phyloP scores from a whole-genome alignment of 108 stramenopile species.

The Cylindrotheca closterium region DNA sequence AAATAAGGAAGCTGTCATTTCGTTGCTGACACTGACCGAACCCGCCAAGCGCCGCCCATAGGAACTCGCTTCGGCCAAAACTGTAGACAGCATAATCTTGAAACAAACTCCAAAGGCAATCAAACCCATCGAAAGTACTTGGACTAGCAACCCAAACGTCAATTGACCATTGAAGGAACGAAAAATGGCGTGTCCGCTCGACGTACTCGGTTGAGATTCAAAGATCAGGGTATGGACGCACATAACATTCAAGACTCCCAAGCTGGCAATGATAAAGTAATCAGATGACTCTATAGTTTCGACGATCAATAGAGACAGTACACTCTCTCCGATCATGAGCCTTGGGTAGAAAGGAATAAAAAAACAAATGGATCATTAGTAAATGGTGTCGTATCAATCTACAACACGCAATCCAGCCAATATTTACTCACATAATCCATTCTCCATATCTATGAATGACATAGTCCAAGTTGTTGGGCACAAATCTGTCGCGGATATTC shows the following conservation, averaged over 20 bases:
- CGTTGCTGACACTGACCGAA: not conserved
- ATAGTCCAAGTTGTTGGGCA: constrained; percentile 57
- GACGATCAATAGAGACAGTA: constrained; percentile 51
- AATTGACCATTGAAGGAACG: constrained; percentile 8
- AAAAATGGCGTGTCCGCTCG: constrained; percentile 37
- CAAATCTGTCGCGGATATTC: constrained; percentile 1
- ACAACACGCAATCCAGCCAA: not conserved
- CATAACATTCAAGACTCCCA: constrained; percentile 32
- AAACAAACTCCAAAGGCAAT: constrained; percentile 18
- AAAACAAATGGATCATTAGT: not conserved
- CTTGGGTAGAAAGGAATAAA: not conserved
- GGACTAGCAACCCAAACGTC: constrained; percentile 4
- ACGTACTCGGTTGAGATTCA: constrained; percentile 34
- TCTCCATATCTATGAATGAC: constrained; percentile 74
- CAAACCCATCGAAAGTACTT: constrained; percentile 4
- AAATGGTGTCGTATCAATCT: not conserved
- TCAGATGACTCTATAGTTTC: not conserved
- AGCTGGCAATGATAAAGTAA: constrained; percentile 30
- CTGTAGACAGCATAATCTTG: constrained; percentile 11
- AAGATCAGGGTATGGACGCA: constrained; percentile 39
- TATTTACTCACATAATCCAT: constrained; percentile 40
- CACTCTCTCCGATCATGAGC: constrained; percentile 63
- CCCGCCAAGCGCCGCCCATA: not conserved
- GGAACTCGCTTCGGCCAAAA: not conserved
- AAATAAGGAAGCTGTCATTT: constrained; percentile 11